Evolutionary conservation across 2,329 filamentous ascomycete genomes (phyloP), one percentile per base, ranked within the genome.

Genomic region (Rutstroemia sp.): DNA sequence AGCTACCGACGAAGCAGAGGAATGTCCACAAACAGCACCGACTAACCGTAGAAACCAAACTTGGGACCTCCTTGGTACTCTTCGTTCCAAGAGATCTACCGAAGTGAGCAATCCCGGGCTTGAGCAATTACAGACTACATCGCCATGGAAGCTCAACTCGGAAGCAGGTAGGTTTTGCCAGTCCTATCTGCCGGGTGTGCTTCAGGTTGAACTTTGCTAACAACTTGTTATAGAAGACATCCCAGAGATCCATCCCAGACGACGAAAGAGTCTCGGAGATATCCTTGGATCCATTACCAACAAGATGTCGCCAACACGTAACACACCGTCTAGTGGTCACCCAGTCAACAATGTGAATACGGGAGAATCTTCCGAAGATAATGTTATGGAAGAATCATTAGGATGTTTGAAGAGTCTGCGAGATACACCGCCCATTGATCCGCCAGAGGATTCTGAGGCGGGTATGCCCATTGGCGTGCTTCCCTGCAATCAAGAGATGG

Each of bases 191-290:
- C 30, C 12, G 12, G 30, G 10, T 34, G 7, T 6, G 1, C 5
- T 5, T 39, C 27, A 14, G 2, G 5, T 0, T 25, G 17, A 2
- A 16, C 1, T 23, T 49, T 54, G 27, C 48, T 42, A 9, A 9
- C 12, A 5, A 48, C 23, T 39, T 0, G 38, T 23, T 14, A 37
- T 19, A 58, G 51, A 39, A 9, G 14, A 37, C 30, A 17, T 14
- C 9, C 45, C 46, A 6, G 27, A 45, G 23, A n/a, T 30, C 37
- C 38, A 41, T 42, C 51, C 52, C 9, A 59, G 39, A 37, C 56
- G 63, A 54, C 57, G 65, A 21, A 65, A 60, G 49, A 67, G 65
- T 58, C 54, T 66, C 16, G 52, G 60, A 9, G 58, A 66, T 52
- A 59, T 67, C 5, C 44, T 65, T 4, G 64, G 57, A 9, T 61